Conservation (phyloP, 768 basidiomycete genomes). For the Coprinopsis cinerea region DNA sequence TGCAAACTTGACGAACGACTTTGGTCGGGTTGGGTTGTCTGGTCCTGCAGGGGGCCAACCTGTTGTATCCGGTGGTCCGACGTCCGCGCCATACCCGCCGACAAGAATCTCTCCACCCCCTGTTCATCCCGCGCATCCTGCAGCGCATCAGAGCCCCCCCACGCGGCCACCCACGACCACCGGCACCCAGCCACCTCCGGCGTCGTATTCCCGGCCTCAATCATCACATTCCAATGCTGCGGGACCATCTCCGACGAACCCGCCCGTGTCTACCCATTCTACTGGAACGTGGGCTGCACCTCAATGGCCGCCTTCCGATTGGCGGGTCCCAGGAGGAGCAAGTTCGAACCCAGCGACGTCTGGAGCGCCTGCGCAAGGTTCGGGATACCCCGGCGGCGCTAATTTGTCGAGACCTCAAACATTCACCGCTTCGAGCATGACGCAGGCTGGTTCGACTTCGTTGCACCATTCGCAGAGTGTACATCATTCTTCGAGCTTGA, state of each 20-base stretch:
- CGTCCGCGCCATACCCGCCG: neutral
- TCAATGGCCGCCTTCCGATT: slow-evolving; percentile 41
- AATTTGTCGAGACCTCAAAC: slow-evolving; percentile 21
- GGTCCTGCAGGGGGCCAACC: no score
- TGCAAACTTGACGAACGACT: slow-evolving; percentile 27
- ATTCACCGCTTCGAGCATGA: slow-evolving; percentile 3
- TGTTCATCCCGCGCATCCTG: slow-evolving; percentile 28
- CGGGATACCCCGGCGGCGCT: slow-evolving; percentile 20
- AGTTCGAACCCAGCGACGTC: neutral
- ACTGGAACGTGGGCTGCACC: slow-evolving; percentile 19
- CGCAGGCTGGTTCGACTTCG: neutral
- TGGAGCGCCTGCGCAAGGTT: neutral
- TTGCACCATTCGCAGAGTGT: neutral
- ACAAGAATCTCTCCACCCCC: slow-evolving; percentile 24
- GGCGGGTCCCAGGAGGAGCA: slow-evolving; percentile 20
- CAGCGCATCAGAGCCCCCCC: slow-evolving; percentile 10
- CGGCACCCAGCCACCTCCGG: slow-evolving; percentile 1
- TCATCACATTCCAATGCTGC: neutral
- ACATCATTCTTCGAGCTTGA: slow-evolving; percentile 3
- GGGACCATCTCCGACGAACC: slow-evolving; percentile 1
- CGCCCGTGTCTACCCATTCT: neutral
- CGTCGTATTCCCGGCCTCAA: neutral
- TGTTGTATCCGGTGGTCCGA: neutral
- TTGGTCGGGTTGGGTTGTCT: slow-evolving; percentile 30
- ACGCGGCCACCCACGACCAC: slow-evolving; percentile 1